phyloP scores from a whole-genome alignment of 768 basidiomycete genomes.

The Albatrellus ellisii region DNA sequence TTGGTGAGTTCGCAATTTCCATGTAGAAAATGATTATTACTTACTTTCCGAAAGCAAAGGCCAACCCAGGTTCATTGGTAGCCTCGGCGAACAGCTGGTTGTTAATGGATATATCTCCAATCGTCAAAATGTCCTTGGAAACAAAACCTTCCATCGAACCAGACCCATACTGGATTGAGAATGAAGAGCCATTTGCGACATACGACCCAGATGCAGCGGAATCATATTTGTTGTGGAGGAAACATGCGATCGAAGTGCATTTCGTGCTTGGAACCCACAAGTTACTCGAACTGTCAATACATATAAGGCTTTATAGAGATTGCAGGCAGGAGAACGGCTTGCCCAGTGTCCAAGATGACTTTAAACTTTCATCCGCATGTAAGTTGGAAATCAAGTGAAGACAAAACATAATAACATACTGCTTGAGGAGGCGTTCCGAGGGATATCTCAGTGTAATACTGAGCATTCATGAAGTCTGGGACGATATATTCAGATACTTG shows the following conservation, averaged over 20 bases:
- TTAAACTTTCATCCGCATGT: slow-evolving; percentile 47
- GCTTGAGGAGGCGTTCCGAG: slow-evolving; percentile 77
- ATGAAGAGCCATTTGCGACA: slow-evolving; percentile 80
- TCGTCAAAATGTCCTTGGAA: slow-evolving; percentile 65
- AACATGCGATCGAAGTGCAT: slow-evolving; percentile 86
- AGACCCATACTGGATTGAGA: slow-evolving; percentile 89
- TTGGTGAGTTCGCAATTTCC: neutral
- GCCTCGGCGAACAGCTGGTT: slow-evolving; percentile 90
- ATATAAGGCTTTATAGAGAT: slow-evolving; percentile 2
- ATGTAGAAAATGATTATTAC: slow-evolving; percentile 18
- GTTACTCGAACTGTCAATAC: slow-evolving; percentile 60
- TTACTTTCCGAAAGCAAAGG: slow-evolving; percentile 93
- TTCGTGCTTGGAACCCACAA: slow-evolving; percentile 81
- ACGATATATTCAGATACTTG: slow-evolving; percentile 5
- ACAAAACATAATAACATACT: slow-evolving; percentile 27
- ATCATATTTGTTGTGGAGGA: slow-evolving; percentile 91
- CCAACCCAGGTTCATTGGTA: slow-evolving; percentile 89
- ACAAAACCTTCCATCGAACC: slow-evolving; percentile 97
- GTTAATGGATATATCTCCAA: slow-evolving; percentile 72
- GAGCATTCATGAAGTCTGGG: slow-evolving; percentile 94
- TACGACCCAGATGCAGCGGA: slow-evolving; percentile 66
- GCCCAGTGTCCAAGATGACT: slow-evolving; percentile 92
- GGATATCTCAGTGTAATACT: slow-evolving; percentile 84
- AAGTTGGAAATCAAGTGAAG: neutral
- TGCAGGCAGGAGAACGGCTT: slow-evolving; percentile 4